phyloP scores from a whole-genome alignment of 2,329 filamentous ascomycete species.

The Calonectria pseudoturangicola region DNA sequence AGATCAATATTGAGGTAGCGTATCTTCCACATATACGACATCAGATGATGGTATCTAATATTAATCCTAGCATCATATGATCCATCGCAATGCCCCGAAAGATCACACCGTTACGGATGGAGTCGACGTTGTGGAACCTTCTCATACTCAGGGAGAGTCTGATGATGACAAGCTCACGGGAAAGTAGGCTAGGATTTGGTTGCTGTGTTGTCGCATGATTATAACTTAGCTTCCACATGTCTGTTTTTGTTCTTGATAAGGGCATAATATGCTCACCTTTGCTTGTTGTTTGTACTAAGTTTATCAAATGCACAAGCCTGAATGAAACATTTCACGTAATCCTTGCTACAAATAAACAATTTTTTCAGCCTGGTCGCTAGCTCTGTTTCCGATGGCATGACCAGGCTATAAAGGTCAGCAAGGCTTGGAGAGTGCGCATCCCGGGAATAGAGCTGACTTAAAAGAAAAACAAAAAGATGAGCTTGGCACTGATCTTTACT shows the following conservation, averaged over 20 bases:
- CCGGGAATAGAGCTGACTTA: neutral
- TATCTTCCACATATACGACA: neutral
- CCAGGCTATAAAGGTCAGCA: neutral
- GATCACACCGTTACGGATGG: constrained; percentile 22
- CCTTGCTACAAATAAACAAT: neutral
- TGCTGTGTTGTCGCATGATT: neutral
- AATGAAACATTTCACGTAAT: neutral
- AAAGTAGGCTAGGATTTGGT: neutral
- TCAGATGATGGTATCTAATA: neutral
- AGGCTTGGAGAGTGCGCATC: neutral
- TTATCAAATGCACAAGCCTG: too few relatives aligned
- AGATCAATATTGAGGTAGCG: constrained; percentile 37
- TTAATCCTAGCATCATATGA: constrained; percentile 29
- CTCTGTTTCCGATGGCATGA: neutral
- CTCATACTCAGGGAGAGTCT: neutral
- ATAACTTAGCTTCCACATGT: neutral
- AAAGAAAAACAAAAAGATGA: neutral
- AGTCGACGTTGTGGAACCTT: constrained; percentile 28
- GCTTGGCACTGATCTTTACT: neutral
- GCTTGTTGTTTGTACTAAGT: neutral
- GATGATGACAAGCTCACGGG: constrained; percentile 15
- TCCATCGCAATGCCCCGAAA: neutral
- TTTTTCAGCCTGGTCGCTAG: neutral
- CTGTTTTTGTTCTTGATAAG: neutral
- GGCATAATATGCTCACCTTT: neutral